Evolutionary conservation across 2,329 filamentous ascomycete genomes (phyloP).

Genomic region (Stemphylium vesicarium): DNA sequence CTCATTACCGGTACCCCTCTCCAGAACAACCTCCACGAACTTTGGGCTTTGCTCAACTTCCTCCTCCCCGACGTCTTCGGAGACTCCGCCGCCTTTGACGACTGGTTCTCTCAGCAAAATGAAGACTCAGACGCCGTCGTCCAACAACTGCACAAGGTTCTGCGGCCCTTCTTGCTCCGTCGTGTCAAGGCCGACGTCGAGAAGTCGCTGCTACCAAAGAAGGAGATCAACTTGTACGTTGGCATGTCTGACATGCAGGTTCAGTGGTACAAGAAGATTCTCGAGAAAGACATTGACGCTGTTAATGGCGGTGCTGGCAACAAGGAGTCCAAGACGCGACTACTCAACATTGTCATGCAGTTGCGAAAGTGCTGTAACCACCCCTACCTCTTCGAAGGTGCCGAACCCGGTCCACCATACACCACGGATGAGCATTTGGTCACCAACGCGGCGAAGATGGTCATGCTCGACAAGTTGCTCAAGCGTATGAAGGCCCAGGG

Average conservation of each 20-base stretch:
- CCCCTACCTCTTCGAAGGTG: constrained; percentile 96
- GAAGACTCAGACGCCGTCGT: constrained; percentile 94
- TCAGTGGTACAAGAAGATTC: constrained; percentile 98
- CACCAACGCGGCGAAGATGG: constrained; percentile 95
- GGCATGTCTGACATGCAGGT: constrained; percentile 99
- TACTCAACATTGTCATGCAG: constrained; percentile 99
- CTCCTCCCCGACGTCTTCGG: constrained; percentile 97
- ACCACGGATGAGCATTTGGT: constrained; percentile 97
- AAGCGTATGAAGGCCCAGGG: constrained; percentile 82
- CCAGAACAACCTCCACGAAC: constrained; percentile 96
- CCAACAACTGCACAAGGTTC: constrained; percentile 89
- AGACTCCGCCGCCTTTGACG: constrained; percentile 93
- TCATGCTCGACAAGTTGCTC: constrained; percentile 90
- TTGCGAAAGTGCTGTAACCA: constrained; percentile 99
- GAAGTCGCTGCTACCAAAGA: constrained; percentile 96
- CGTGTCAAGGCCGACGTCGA: constrained; percentile 98
- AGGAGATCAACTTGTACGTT: constrained; percentile 95
- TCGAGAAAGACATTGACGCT: constrained; percentile 98
- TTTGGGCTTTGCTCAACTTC: constrained; percentile 98
- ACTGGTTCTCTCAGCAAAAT: constrained; percentile 94
- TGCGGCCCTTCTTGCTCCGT: constrained; percentile 91
- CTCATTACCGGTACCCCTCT: constrained; percentile 96
- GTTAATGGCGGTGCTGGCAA: constrained; percentile 97
- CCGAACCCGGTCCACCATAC: constrained; percentile 95
- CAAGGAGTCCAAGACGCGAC: constrained; percentile 93